Base-by-base conservation (phyloP, 169 alveolate genomes). In the Plasmodium chabaudi region DNA sequence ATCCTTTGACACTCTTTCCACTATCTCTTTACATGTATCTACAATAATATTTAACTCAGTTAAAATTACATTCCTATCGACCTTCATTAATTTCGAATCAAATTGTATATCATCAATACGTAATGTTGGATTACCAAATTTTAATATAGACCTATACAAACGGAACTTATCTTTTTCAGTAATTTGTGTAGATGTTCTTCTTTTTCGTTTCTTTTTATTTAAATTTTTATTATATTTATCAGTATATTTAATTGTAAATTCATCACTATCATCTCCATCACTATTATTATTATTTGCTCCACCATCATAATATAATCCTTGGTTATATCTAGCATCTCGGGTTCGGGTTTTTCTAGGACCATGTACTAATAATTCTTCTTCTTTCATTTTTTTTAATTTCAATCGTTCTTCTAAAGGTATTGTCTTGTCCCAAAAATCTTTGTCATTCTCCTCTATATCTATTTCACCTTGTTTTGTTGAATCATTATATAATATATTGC, bases 311-410 rank as follows among this genome's bases (percentile, higher is more conserved):
- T 9, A 39, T 19, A 53, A 9, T 34, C 63, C 12, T 17, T 7
- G 67, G 51, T 93, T 90, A 34, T 34, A 34, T 34, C 88, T 60
- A 9, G 72, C 27, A 57, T 92, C 95, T 72, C 93, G 72, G 71
- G 93, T 93, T 57, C 98, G 77, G 17, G 97, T 96, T 71, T 94
- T 96, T 7, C 98, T 88, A 2, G 98, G 98, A 10, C 98, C 98
- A 77, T 92, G 92, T 7, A 96, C 97, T 65, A 96, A 82, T 53
- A 94, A 60, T 42, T 94, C 96, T 49, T 95, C 96, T 59, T 94
- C 96, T 55, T 91, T 94, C 91, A 93, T 77, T 69, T 94, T 94
- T 75, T 93, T 92, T 42, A 95, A 57, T 91, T 94, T 94, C 25
- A 93, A 93, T 44, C 98, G 84, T 74, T 96, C 98, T 67, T 95